phyloP scores from a whole-genome alignment of 441 rosid species.

The Eruca vesicaria region DNA sequence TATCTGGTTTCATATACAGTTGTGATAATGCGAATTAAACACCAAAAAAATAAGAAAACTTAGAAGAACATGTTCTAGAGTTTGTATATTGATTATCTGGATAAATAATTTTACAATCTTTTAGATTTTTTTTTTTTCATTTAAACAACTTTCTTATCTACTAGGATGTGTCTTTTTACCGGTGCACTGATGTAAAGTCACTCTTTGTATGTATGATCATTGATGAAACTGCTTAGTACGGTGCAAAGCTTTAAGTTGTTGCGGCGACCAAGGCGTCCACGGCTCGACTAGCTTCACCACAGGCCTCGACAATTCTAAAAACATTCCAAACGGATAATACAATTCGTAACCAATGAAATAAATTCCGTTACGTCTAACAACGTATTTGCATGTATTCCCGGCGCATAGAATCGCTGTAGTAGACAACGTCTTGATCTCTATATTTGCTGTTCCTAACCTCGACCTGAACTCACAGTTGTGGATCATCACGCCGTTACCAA shows the following conservation, averaged over 20 bases:
- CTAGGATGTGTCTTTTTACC: no score
- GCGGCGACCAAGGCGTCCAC: conserved; percentile 31
- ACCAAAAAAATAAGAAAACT: no score
- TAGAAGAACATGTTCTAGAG: no score
- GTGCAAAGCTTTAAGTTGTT: conserved; percentile 14
- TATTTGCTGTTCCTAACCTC: conserved; percentile 7
- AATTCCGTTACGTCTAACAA: conserved; percentile 22
- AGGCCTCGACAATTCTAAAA: conserved; percentile 21
- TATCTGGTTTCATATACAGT: not conserved
- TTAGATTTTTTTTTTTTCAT: no score
- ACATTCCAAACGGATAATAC: conserved; percentile 26
- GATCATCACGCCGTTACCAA: conserved; percentile 24
- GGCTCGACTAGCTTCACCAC: conserved; percentile 28
- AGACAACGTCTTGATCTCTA: conserved; percentile 20
- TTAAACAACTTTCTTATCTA: no score
- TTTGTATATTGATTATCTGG: not conserved
- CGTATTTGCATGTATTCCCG: conserved; percentile 17
- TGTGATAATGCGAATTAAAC: not conserved
- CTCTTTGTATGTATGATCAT: no score
- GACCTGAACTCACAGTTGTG: conserved; percentile 26
- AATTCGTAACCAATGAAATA: conserved; percentile 33
- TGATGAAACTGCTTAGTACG: not conserved
- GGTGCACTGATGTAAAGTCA: no score
- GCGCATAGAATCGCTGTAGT: conserved; percentile 29
- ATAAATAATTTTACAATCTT: no score